Evolutionary conservation across 1,284 basidiomycete species (phyloP), one percentile per base, ranked within the genome.

Genomic region (Rhodotorula sp.): DNA sequence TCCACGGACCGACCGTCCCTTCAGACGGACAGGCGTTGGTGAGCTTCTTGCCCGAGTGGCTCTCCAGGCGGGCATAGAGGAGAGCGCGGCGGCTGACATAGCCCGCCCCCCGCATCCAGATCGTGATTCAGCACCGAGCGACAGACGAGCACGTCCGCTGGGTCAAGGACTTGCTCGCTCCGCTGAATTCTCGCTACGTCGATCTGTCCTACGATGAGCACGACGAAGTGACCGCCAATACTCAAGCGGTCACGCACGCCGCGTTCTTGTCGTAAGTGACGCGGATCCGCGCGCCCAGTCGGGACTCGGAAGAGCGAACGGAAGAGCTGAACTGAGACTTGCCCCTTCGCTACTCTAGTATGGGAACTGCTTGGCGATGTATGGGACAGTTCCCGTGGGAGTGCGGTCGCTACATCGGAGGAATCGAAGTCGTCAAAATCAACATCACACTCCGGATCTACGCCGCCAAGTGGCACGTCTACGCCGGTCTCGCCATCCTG

Each of bases 391-490:
- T 97, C 80, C 97, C 97, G 3, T 99, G 95, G 97, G 95, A 98
- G 81, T 89, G 92, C 56, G 83, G 84, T 15, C 88, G 90, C 68
- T 98, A 98, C 82, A 92, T 97, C 50, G 92, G 94, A n/a, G 97
- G 97, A 0, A 95, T 99, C 78, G 95, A 99, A 82, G 95, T 93
- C 14, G 93, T 95, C 78, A 99, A 99, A 83, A 95, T 97, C 78
- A 99, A 99, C 85, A 91, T 99, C 79, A 90, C 91, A 71, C 86
- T 95, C 21, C 92, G 97, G 2, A 98, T 99, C 79, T 98, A 98
- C 82, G 88, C 92, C 58, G 95, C 95, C 80, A 91, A 94, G 78
- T 99, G 95, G 95, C 97, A 99, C 83, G 95, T 99, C 77, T 99
- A 99, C 80, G 97, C 97, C 38, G 97, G 95, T 5, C 87, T 99